Evolutionary conservation across 352 stramenopile species (phyloP), one percentile per base, ranked within the genome.

Genomic region (Phytophthora pini): DNA sequence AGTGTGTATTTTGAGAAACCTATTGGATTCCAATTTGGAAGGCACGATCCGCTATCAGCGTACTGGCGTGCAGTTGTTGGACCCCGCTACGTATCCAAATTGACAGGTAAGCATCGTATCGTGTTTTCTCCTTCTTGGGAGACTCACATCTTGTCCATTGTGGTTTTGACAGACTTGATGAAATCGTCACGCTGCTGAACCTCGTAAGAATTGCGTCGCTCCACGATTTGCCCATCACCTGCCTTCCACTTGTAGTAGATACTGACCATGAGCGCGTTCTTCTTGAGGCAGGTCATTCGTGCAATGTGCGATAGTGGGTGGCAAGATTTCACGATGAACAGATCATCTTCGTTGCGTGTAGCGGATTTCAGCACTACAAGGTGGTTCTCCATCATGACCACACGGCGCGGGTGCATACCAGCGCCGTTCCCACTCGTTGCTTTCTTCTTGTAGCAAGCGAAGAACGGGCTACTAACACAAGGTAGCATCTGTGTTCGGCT

Each of bases 401-500:
- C 48, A 5, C 80, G 72, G 1, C 82, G 81, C 26, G 77, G 78
- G 4, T 90, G 70, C 77, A 89, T 90, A 48, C 53, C 44, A 38
- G 51, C 36, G 24, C 32, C 48, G 5, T 34, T 60, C 12, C 34
- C 51, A 10, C 49, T 56, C 3, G 67, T 38, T 36, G 71, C 65
- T 65, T 93, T 94, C 68, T 95, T 95, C 69, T 94, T 95, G 79
- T 93, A 95, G 15, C 79, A 87, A 2, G 82, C 89, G 72, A 94
- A 95, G 71, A 95, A 91, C 34, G 84, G 80, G 26, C 76, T 90
- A 26, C 77, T 82, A 22, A 87, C 80, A 52, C 82, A 88, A 26
- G 82, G 78, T 44, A 88, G 67, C 81, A 93, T 88, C 49, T 93
- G 81, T 29, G 68, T 65, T 47, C 86, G 84, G 31, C 82, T 91